Evolutionary conservation across 106 monocot genomes (phyloP).

Genomic region (Apostasia ramifera): DNA sequence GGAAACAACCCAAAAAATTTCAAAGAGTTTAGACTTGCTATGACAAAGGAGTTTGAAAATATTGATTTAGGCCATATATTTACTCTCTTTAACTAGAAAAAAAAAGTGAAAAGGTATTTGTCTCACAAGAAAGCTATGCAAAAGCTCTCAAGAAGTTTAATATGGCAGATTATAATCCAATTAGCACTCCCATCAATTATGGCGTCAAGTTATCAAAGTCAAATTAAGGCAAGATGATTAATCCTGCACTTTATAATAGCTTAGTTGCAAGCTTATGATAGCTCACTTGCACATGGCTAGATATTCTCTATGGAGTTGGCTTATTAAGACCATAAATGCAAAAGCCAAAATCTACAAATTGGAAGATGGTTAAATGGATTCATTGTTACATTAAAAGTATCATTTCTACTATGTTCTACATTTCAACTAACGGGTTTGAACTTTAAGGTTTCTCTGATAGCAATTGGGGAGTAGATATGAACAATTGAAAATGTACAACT

Average conservation of each 20-base stretch:
- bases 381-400: conserved; percentile 6
- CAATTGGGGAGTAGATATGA: conserved; percentile 3
- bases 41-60: conserved; percentile 2
- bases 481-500: conserved; percentile 3
- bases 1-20: neutral
- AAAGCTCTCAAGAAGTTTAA: neutral
- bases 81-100: conserved; percentile 4
- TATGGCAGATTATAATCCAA: conserved; percentile 9
- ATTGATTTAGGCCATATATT: neutral
- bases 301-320: conserved; percentile 9
- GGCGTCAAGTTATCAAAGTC: conserved; percentile 1
- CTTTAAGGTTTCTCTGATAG: neutral
- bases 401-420: neutral
- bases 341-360: neutral
- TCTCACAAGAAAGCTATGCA: too few relatives aligned
- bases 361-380: conserved; percentile 1
- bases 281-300: conserved; percentile 9
- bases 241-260: conserved; percentile 7
- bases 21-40: neutral
- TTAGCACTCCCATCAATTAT: neutral
- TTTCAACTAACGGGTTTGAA: conserved; percentile 1
- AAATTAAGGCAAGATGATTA: neutral
- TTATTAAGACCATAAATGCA: conserved; percentile 9
- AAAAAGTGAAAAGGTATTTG: neutral
- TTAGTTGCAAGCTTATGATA: neutral